phyloP scores from a whole-genome alignment of 2,329 filamentous ascomycete species.

The Microsporum ferrugineum region DNA sequence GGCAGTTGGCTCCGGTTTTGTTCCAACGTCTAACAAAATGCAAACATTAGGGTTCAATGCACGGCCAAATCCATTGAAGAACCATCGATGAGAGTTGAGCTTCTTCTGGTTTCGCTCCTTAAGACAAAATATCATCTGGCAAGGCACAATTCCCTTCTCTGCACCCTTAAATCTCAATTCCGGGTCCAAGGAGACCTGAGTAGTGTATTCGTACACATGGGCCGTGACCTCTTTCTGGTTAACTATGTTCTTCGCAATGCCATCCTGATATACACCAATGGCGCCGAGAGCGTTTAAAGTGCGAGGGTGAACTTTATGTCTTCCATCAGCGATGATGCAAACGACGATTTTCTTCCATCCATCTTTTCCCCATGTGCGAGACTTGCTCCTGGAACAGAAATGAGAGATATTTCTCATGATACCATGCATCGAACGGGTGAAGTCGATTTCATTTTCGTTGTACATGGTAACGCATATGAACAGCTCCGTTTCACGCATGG shows the following conservation, averaged over 20 bases:
- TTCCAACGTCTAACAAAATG: slow-evolving; percentile 92
- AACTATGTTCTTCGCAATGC: slow-evolving; percentile 96
- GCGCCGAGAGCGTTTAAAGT: slow-evolving; percentile 90
- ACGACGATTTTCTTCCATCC: slow-evolving; percentile 99
- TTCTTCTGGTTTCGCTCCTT: slow-evolving; percentile 98
- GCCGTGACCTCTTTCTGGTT: slow-evolving; percentile 92
- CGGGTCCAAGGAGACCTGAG: slow-evolving; percentile 87
- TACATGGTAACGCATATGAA: slow-evolving; percentile 99
- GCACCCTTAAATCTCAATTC: slow-evolving; percentile 98
- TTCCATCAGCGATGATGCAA: slow-evolving; percentile 88
- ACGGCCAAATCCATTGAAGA: slow-evolving; percentile 94
- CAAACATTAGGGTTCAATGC: slow-evolving; percentile 92
- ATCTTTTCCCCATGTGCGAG: slow-evolving; percentile 88
- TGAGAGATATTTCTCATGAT: slow-evolving; percentile 98
- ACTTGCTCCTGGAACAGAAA: slow-evolving; percentile 86
- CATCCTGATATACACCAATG: slow-evolving; percentile 95
- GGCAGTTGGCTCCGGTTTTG: slow-evolving; percentile 74
- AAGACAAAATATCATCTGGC: slow-evolving; percentile 95
- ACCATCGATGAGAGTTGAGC: slow-evolving; percentile 96
- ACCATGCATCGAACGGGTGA: slow-evolving; percentile 95
- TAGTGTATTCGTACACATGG: slow-evolving; percentile 98
- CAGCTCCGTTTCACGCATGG: slow-evolving; percentile 78
- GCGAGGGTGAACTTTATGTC: slow-evolving; percentile 82
- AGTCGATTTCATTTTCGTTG: slow-evolving; percentile 94
- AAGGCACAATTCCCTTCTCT: slow-evolving; percentile 96